Evolutionary conservation across 208 protist genomes (phyloP).

Genomic region (Acanthamoeba quina): DNA sequence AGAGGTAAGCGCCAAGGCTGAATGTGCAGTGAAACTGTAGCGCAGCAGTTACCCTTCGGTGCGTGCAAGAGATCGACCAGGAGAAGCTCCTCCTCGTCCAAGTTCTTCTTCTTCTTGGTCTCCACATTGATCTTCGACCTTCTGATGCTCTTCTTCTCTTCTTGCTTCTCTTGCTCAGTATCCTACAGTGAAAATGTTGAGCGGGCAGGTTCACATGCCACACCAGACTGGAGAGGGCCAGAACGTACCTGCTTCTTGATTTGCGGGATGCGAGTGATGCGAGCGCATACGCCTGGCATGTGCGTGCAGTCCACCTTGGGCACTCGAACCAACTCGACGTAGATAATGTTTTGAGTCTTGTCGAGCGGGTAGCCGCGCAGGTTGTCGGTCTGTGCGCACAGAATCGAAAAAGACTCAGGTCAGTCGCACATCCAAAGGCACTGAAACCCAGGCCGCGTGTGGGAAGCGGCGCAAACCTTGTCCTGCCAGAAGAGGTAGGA

Average conservation of each 20-base stretch:
- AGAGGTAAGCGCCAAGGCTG: not conserved
- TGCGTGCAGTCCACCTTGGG: slow-evolving; percentile 62
- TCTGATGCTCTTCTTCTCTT: slow-evolving; percentile 66
- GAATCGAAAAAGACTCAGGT: not conserved
- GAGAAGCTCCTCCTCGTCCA: slow-evolving; percentile 81
- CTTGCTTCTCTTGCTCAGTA: slow-evolving; percentile 39
- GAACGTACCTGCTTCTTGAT: slow-evolving; percentile 49
- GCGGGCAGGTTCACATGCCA: too few species aligned
- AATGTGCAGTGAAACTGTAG: not conserved
- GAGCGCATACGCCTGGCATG: slow-evolving; percentile 55
- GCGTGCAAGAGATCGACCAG: slow-evolving; percentile 87
- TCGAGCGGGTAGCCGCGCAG: slow-evolving; percentile 65
- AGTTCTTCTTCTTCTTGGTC: slow-evolving; percentile 65
- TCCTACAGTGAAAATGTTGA: not conserved
- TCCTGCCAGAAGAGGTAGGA: slow-evolving; percentile 87
- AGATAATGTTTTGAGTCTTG: slow-evolving; percentile 64
- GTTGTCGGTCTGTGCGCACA: slow-evolving; percentile 58
- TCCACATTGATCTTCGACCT: slow-evolving; percentile 64
- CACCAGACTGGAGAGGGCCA: too few species aligned
- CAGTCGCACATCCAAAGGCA: not conserved
- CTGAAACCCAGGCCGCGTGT: not conserved
- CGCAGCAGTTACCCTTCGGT: slow-evolving; percentile 2
- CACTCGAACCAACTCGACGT: slow-evolving; percentile 59
- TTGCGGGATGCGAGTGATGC: slow-evolving; percentile 44
- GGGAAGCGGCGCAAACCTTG: not conserved